phyloP scores from a whole-genome alignment of 2,329 filamentous ascomycete species.

The Xylaria sp. region DNA sequence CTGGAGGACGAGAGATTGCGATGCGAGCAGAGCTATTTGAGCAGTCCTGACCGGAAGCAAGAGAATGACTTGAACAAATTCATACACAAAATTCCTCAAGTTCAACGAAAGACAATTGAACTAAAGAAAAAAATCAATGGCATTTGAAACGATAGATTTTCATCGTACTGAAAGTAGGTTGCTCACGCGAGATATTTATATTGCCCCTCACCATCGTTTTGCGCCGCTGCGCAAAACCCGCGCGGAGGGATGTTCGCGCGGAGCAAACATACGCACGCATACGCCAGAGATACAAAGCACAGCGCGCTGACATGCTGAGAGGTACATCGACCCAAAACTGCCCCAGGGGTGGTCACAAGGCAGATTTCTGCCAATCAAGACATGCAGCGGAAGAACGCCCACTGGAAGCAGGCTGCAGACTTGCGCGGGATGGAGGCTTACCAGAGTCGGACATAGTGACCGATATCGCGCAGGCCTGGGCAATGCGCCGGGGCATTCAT shows the following conservation, averaged over 20 bases:
- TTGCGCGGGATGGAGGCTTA: conserved; percentile 37
- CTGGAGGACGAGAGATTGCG: background rate
- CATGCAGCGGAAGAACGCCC: conserved; percentile 39
- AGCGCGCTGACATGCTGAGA: conserved; percentile 23
- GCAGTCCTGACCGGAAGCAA: too few relatives aligned
- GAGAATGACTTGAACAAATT: conserved; percentile 13
- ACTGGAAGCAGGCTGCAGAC: conserved; percentile 37
- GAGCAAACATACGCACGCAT: conserved; percentile 25
- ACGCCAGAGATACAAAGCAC: conserved; percentile 14
- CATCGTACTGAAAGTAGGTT: background rate
- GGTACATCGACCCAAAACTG: conserved; percentile 18
- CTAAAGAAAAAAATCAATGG: background rate
- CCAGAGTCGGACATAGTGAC: conserved; percentile 31
- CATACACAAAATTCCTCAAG: conserved; percentile 22
- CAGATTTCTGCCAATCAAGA: conserved; percentile 43
- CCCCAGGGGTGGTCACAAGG: conserved; percentile 12
- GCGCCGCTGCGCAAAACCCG: conserved; percentile 47
- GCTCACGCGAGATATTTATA: conserved; percentile 26
- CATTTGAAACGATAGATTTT: background rate
- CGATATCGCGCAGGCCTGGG: conserved; percentile 14
- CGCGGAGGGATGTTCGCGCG: conserved; percentile 41
- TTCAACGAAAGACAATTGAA: conserved; percentile 7
- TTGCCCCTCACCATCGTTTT: conserved; percentile 39
- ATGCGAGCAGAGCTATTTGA: background rate
- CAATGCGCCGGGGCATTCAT: conserved; percentile 24